Base-by-base conservation (phyloP, 2,329 filamentous ascomycete genomes). In the Rutstroemia sp. region DNA sequence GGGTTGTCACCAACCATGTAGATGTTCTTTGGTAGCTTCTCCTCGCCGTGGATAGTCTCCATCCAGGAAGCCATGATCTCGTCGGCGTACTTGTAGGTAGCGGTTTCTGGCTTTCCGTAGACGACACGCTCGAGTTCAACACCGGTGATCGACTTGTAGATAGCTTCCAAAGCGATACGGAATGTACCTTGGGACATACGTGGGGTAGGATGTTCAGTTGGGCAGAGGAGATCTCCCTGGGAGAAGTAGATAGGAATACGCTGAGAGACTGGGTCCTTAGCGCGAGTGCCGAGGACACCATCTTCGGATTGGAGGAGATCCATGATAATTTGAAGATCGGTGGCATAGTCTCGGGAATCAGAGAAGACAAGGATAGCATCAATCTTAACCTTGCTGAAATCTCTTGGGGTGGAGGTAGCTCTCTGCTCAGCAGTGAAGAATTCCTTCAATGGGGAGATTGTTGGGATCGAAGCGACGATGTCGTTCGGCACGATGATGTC, bases 1-100 rank as follows among this genome's bases (percentile, higher is more conserved):
- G 85, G 86, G 75, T 88, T 89, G 72, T 89, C 86, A 62, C 86
- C 86, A 55, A 89, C 75, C 86, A 89, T 89, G 78, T 89, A 89
- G 70, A 88, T 77, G 73, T 88, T 86, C 69, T 81, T 70, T 40
- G 54, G 54, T 14, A 57, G 36, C 25, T 48, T 46, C 12, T 46
- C 54, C 71, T 89, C 86, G 67, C 82, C 82, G 76, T 90, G 86
- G 62, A 90, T 81, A 65, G 82, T 76, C 64, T 86, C 85, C 86
- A 89, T 89, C 86, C 86, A 90, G 51, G 78, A 79, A 34, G 80
- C 76, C 60, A 90, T 78, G 17, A 89, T 81, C 71, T 88, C 84
- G 64, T 89, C 86, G 61, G 86, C 87, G 72, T 87, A 89, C 74
- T 86, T 87, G 79, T 88, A 89, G n/a, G 86, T 88, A 5, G 86